These are phyloP conservation scores for Trichomonas vaginalis DNA, from an alignment of 208 protist genomes.

Conservation along the genomic window DNA sequence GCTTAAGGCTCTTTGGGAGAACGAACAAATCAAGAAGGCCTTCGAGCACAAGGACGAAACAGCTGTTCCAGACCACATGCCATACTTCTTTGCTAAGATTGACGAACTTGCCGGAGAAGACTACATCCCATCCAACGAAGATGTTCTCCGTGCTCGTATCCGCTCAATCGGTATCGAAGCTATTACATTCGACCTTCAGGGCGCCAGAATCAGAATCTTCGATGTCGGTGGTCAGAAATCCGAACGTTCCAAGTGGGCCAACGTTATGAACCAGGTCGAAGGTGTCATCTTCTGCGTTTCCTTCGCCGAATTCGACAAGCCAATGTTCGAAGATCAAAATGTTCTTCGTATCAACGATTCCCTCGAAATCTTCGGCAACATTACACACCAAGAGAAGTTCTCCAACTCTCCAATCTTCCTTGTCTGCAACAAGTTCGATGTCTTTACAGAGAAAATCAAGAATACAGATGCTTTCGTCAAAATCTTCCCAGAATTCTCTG, in stretches of 20 bases:
- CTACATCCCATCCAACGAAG: constrained; percentile 21
- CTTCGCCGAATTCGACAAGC: constrained; percentile 10
- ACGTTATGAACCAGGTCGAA: background rate
- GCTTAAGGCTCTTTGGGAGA: background rate
- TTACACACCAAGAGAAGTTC: background rate
- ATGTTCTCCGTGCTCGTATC: constrained; percentile 22
- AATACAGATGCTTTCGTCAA: background rate
- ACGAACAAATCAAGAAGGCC: background rate
- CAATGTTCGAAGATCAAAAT: background rate
- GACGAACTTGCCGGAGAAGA: constrained; percentile 1
- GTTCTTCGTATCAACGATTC: background rate
- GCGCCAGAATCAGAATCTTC: background rate
- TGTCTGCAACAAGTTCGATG: constrained; percentile 5
- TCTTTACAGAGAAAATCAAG: background rate
- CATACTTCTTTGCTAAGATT: constrained; percentile 27
- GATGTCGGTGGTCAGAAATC: constrained; percentile 39
- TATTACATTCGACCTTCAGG: background rate
- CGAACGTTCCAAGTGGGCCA: constrained; percentile 39
- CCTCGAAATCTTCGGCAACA: background rate
- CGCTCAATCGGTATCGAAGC: background rate
- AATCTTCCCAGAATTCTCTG: background rate
- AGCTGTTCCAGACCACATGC: background rate
- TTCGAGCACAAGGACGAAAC: background rate
- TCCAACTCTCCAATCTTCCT: background rate
- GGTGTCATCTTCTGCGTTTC: background rate